Base-by-base conservation (phyloP, 495 filamentous ascomycete species). In the Penicillium cinerascens region DNA sequence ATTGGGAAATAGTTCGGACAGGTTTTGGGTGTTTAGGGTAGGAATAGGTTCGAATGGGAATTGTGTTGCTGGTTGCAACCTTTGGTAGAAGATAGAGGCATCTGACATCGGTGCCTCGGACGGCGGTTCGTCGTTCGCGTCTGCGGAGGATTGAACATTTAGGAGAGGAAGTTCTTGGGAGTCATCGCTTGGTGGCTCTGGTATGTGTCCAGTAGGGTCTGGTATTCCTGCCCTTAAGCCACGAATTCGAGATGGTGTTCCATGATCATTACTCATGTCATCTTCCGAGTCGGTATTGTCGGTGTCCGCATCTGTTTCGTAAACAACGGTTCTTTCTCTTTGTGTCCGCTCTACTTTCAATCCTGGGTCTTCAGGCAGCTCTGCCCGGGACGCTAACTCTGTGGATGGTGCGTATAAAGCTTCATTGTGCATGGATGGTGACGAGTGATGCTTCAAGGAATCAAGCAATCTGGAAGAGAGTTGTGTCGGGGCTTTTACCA, bases 231-330 rank as follows among this genome's bases (percentile, higher is more conserved):
- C 26, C 13, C 23, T 33, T 13, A 33, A 13, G 22, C 35, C 18
- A 22, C 46, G 47, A n/a, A 51, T 29, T 10, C 51, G 47, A 17
- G 54, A 51, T 22, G 59, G 58, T 0, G 55, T 59, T 27, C 44
- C 38, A 21, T 52, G 41, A 22, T 25, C 47, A n/a, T 43, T 35
- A 20, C 54, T 48, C 11, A 47, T 26, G 13, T 56, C 53, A 41
- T 66, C 55, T 18, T 70, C 62, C 16, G 47, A 54, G 8, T 71
- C 72, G 15, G 58, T 65, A 38, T 70, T 63, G 11, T 75, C 70
- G 13, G 65, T 60, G 10, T 76, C 74, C 1, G 65, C 74, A 54
- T 77, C 74, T 1, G 74, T 77, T 44, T 76, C 74, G 52, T 76
- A 76, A 8, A 77, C 54, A 11, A 77, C 68, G 1, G 63, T 73